Percentiles rank a stretch among this genome's conserved stretches.
Conservation (phyloP, 2,329 filamentous ascomycete genomes). For the Monilinia aucupariae region DNA sequence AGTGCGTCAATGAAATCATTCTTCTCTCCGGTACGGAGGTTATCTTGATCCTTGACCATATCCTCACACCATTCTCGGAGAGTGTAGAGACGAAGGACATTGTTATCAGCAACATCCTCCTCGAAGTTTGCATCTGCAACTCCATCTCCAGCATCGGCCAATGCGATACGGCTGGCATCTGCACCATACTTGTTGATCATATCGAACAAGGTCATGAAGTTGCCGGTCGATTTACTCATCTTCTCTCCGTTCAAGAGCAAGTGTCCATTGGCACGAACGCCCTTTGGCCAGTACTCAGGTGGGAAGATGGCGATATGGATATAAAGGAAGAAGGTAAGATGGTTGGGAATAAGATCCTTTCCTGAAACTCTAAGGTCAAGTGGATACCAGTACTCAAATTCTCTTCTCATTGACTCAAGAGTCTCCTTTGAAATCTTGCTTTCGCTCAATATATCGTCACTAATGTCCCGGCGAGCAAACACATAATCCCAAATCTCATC, state of each 20-base stretch:
- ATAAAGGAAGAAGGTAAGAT: slow-evolving; percentile 94
- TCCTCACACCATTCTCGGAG: slow-evolving; percentile 92
- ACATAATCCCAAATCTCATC: slow-evolving; percentile 97
- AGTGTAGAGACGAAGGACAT: slow-evolving; percentile 76
- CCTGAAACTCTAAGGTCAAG: slow-evolving; percentile 82
- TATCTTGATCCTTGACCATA: slow-evolving; percentile 61
- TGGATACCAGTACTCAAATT: slow-evolving; percentile 97
- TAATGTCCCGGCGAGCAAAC: slow-evolving; percentile 69
- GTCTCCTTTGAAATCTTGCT: slow-evolving; percentile 69
- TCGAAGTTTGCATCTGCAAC: slow-evolving; percentile 97
- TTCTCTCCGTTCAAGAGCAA: slow-evolving; percentile 93
- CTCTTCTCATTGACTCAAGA: slow-evolving; percentile 75
- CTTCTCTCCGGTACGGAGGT: slow-evolving; percentile 69
- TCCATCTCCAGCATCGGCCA: slow-evolving; percentile 90
- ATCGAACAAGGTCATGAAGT: slow-evolving; percentile 88
- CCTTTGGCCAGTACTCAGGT: slow-evolving; percentile 80
- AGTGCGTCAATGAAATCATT: slow-evolving; percentile 79
- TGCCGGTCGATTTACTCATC: slow-evolving; percentile 97
- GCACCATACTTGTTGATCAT: slow-evolving; percentile 89
- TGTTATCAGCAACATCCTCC: slow-evolving; percentile 87
- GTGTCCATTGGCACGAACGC: slow-evolving; percentile 86
- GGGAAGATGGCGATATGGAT: slow-evolving; percentile 87
- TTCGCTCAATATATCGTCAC: slow-evolving; percentile 56
- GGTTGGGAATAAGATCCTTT: slow-evolving; percentile 90
- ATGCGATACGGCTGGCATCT: slow-evolving; percentile 82